phyloP scores from a whole-genome alignment of 805 yeast species.

The Sugiyamaella chiloensis region DNA sequence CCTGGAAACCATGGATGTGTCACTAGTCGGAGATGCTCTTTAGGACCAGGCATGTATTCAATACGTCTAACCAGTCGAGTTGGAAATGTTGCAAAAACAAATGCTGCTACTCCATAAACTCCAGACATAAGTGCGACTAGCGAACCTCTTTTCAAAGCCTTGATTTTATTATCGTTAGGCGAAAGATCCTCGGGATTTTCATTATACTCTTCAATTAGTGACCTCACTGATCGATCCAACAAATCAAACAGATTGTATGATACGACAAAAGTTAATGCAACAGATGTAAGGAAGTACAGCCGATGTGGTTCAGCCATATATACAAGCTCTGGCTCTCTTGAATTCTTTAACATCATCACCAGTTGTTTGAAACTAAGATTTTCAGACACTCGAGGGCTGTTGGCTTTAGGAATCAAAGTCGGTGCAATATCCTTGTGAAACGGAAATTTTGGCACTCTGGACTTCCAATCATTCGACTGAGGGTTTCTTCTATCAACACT shows the following conservation, averaged over 20 bases:
- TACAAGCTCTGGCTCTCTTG: constrained; percentile 64
- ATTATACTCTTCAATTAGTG: constrained; percentile 49
- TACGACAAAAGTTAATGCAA: constrained; percentile 64
- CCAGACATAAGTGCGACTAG: constrained; percentile 37
- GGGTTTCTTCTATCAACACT: constrained; percentile 23
- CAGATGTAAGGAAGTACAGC: constrained; percentile 65
- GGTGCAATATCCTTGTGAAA: constrained; percentile 62
- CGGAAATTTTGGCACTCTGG: constrained; percentile 65
- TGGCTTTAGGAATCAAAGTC: constrained; percentile 68
- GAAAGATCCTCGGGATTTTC: constrained; percentile 50
- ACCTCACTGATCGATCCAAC: constrained; percentile 52
- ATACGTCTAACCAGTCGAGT: constrained; percentile 70
- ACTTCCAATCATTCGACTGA: constrained; percentile 45
- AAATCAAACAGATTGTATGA: constrained; percentile 60
- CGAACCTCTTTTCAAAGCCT: constrained; percentile 36
- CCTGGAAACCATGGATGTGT: constrained; percentile 77
- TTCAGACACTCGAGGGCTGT: constrained; percentile 69
- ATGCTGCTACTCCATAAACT: constrained; percentile 41
- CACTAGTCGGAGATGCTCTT: constrained; percentile 58
- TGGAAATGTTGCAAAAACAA: constrained; percentile 53
- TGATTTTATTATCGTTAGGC: constrained; percentile 37
- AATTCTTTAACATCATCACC: constrained; percentile 51
- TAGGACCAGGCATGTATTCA: constrained; percentile 60
- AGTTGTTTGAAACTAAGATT: constrained; percentile 57
- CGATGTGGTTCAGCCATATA: constrained; percentile 85